Base-by-base conservation (phyloP, 2,329 filamentous ascomycete species). In the Pseudophaeomoniella oleicola region DNA sequence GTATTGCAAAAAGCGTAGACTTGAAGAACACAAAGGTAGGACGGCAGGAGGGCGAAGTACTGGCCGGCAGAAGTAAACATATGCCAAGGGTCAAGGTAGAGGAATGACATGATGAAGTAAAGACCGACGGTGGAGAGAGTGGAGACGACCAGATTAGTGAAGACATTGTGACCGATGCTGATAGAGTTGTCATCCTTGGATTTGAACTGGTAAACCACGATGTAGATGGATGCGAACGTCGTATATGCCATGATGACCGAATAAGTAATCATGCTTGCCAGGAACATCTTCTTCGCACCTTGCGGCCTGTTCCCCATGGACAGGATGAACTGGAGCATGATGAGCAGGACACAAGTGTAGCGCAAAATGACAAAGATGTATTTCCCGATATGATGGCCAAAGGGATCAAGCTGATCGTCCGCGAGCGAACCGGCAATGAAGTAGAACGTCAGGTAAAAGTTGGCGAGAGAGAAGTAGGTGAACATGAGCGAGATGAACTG, bases 1-100 rank as follows among this genome's bases (percentile, higher is more conserved):
- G 88, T 93, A 64, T 98, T 98, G 67, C 90, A 96, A 60, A 98
- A 98, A 31, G 90, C 90, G 61, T 98, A 98, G 14, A 96, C 86
- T 59, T 98, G 90, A 2, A 98, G 71, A 0, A 85, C 96, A 65
- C 90, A 96, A 59, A 98, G 93, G 64, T 96, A 98, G 29, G 71
- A 79, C 0, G 90, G 90, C 22, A 98, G 69, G 16, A 98, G 75
- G 33, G 87, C 71, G 56, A 98, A 94, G 66, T 98, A 98, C 56
- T 94, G 87, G 1, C 70, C 74, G 0, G 83, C 78, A 0, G 80
- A 88, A 10, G 90, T 98, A 62, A 98, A 81, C 82, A 98, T 90
- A 66, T 98, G 90, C 90, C 90, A 98, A 0, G 90, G 90, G 49
- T 98, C 92, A 33, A 98, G 74, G 60, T 98, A 98, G 42, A 98